Conservation (phyloP, 2,329 filamentous ascomycete species). For the Alternaria dauci region DNA sequence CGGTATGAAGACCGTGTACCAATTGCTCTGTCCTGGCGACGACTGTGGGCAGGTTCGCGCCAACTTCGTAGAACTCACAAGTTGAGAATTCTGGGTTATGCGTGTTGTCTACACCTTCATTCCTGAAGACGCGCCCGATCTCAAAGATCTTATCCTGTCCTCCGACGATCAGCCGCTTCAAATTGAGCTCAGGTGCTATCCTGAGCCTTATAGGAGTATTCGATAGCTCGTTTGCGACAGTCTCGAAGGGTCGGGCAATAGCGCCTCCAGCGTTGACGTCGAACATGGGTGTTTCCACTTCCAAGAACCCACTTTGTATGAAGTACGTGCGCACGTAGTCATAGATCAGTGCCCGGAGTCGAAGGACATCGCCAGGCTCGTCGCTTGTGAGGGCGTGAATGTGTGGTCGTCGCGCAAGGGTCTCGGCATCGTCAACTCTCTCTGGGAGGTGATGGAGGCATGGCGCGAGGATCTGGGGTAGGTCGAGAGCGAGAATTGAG, state of each 20-base stretch:
- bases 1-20: constrained; percentile 55
- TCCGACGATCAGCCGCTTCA: constrained; percentile 89
- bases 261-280: constrained; percentile 86
- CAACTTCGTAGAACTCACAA: constrained; percentile 95
- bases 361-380: constrained; percentile 71
- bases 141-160: constrained; percentile 91
- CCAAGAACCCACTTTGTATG: constrained; percentile 74
- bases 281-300: constrained; percentile 91
- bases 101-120: constrained; percentile 76
- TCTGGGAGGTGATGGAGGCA: constrained; percentile 81
- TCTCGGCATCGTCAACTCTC: constrained; percentile 73
- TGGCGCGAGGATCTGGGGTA: constrained; percentile 79
- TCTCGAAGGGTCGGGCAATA: constrained; percentile 84
- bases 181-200: constrained; percentile 93
- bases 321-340: constrained; percentile 78
- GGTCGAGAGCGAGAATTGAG: constrained; percentile 71
- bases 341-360: constrained; percentile 77
- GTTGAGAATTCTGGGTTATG: constrained; percentile 98
- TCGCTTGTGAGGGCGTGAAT: constrained; percentile 84
- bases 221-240: constrained; percentile 77
- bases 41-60: constrained; percentile 77
- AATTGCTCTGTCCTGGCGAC: constrained; percentile 79
- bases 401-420: constrained; percentile 78
- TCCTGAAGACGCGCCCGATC: constrained; percentile 90
- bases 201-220: constrained; percentile 77